Percentiles rank a stretch among this genome's conserved stretches.
Evolutionary conservation across 495 filamentous ascomycete genomes (phyloP).

Genomic region (Parmelia sp.): DNA sequence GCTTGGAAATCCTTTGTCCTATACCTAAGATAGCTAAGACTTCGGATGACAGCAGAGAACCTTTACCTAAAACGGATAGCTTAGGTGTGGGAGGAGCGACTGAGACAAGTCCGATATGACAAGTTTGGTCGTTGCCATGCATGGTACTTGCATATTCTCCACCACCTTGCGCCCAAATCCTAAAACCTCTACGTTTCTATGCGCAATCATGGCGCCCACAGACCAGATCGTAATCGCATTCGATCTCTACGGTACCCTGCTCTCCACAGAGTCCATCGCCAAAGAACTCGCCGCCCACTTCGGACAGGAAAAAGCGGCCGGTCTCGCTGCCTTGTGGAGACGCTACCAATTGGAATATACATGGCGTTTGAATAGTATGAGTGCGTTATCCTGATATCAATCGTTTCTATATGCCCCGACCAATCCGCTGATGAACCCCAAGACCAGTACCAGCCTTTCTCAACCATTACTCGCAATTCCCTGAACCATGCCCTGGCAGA

Average conservation of each 20-base stretch:
- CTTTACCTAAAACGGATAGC: too few relatives aligned
- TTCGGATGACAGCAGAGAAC: too few relatives aligned
- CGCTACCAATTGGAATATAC: conserved; percentile 74
- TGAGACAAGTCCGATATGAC: too few relatives aligned
- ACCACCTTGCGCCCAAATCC: too few relatives aligned
- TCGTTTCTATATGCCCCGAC: not conserved
- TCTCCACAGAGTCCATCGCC: conserved; percentile 63
- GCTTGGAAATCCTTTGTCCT: too few relatives aligned
- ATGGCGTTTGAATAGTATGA: conserved; percentile 76
- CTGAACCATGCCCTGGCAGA: conserved; percentile 60
- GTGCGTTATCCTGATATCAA: conserved; percentile 33
- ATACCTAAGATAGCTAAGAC: too few relatives aligned
- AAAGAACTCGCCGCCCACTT: conserved; percentile 45
- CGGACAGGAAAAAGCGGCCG: conserved; percentile 47
- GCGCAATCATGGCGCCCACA: too few relatives aligned
- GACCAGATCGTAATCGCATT: conserved; percentile 54
- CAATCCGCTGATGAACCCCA: not conserved
- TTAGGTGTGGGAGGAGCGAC: too few relatives aligned
- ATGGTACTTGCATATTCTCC: too few relatives aligned
- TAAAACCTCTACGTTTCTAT: too few relatives aligned
- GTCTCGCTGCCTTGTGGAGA: conserved; percentile 52
- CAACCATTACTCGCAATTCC: conserved; percentile 54
- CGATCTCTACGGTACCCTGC: conserved; percentile 68
- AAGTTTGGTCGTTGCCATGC: too few relatives aligned
- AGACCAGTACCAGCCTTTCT: conserved; percentile 46